Conservation (phyloP, 345 rosid species). For the Hypericum perforatum region DNA sequence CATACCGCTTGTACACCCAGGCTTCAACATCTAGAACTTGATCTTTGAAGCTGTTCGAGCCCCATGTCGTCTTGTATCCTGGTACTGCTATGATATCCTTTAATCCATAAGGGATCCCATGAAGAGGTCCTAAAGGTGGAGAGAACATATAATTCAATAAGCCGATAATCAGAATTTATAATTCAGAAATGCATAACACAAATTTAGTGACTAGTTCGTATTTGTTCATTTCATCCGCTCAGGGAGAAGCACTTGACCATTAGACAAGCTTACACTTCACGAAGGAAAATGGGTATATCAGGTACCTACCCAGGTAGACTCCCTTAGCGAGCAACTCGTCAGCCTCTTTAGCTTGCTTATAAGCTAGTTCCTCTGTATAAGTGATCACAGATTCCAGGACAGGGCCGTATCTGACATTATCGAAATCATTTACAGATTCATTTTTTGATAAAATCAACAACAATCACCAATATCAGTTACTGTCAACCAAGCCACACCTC, state of each 20-base stretch:
- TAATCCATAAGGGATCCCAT: constrained; percentile 84
- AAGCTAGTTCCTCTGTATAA: constrained; percentile 67
- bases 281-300: not conserved
- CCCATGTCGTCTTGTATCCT: constrained; percentile 82
- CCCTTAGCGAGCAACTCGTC: constrained; percentile 70
- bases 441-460: not conserved
- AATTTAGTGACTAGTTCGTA: no score
- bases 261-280: no score
- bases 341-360: constrained; percentile 72
- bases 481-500: constrained; percentile 27
- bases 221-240: no score
- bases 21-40: constrained; percentile 70
- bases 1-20: constrained; percentile 79
- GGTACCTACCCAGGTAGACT: constrained; percentile 52
- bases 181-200: no score
- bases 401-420: constrained; percentile 40
- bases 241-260: no score
- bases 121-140: constrained; percentile 64
- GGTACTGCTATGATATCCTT: constrained; percentile 78
- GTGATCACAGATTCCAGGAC: constrained; percentile 74
- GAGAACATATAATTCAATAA: not conserved
- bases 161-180: not conserved
- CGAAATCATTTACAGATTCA: not conserved
- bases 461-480: no score
- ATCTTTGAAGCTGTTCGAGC: constrained; percentile 58